phyloP scores from a whole-genome alignment of 1,139 yeast genomes.

The Protomyces gravidus region DNA sequence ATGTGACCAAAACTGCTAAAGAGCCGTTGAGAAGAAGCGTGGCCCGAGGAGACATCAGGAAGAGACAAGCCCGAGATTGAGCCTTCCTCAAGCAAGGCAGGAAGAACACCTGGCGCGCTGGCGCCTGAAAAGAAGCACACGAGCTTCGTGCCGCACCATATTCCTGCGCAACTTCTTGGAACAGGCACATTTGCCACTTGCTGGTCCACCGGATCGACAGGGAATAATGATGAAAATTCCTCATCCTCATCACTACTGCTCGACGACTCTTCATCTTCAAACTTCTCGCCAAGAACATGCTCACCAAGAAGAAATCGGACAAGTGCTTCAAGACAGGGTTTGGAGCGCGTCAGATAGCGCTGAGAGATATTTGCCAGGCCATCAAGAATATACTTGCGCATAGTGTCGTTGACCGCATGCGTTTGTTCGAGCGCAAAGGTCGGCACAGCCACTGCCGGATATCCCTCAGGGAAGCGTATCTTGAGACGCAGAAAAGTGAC shows the following conservation, averaged over 20 bases:
- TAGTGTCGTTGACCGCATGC: constrained; percentile 54
- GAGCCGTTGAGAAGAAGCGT: background rate
- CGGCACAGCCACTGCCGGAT: constrained; percentile 59
- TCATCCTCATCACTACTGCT: constrained; percentile 38
- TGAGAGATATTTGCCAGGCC: constrained; percentile 55
- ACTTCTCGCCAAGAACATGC: constrained; percentile 46
- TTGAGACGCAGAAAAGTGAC: constrained; percentile 66
- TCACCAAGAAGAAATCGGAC: constrained; percentile 79
- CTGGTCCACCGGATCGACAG: constrained; percentile 40
- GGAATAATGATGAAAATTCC: constrained; percentile 36
- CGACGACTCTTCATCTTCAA: constrained; percentile 41
- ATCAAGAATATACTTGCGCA: constrained; percentile 50
- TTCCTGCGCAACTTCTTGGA: constrained; percentile 29
- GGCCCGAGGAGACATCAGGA: background rate
- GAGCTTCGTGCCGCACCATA: constrained; percentile 23
- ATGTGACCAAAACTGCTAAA: constrained; percentile 12
- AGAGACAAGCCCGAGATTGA: background rate
- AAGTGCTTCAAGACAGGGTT: constrained; percentile 76
- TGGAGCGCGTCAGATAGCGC: constrained; percentile 54
- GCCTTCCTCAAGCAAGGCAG: background rate
- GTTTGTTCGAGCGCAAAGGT: constrained; percentile 73
- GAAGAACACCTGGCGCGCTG: background rate
- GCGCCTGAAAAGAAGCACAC: constrained; percentile 26
- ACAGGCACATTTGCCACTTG: constrained; percentile 27
- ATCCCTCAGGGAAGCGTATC: constrained; percentile 62